Percentiles rank a stretch among this genome's conserved stretches.
phyloP scores from a whole-genome alignment of 2,329 filamentous ascomycete genomes.

The Sphaerulina vaccinii region DNA sequence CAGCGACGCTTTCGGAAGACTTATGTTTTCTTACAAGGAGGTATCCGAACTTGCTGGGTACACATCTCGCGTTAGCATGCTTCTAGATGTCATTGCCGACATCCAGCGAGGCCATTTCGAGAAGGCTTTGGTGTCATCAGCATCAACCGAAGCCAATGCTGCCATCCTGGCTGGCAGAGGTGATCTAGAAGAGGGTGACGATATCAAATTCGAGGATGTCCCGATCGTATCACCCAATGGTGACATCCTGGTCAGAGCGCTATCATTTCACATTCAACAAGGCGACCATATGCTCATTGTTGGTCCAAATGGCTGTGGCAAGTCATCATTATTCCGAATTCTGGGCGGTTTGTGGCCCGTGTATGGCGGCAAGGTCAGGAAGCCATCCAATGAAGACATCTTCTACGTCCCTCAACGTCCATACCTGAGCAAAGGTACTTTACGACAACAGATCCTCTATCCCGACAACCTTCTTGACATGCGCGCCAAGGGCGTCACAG shows the following conservation, averaged over 20 bases:
- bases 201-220: conserved; percentile 83
- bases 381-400: conserved; percentile 87
- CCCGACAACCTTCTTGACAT: conserved; percentile 86
- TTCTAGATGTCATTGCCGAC: conserved; percentile 93
- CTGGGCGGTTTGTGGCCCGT: conserved; percentile 96
- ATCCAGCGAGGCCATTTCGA: conserved; percentile 87
- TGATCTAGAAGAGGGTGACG: conserved; percentile 73
- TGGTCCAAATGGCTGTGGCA: conserved; percentile 95
- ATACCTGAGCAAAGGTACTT: conserved; percentile 83
- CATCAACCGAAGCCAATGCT: conserved; percentile 76
- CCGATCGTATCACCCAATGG: conserved; percentile 97
- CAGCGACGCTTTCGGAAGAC: conserved; percentile 89
- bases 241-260: conserved; percentile 79
- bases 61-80: conserved; percentile 84
- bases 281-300: conserved; percentile 93
- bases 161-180: conserved; percentile 80
- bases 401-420: conserved; percentile 98
- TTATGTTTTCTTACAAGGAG: conserved; percentile 98
- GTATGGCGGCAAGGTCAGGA: conserved; percentile 89
- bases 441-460: conserved; percentile 97
- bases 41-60: conserved; percentile 94
- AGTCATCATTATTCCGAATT: conserved; percentile 93
- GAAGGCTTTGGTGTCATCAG: conserved; percentile 92
- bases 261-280: conserved; percentile 82
- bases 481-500: conserved; percentile 78